A percentile compares a stretch with the other conserved stretches of the same genome.
Conservation (phyloP, 2,329 filamentous ascomycete species). For the Atkinsonella hypoxylon region DNA sequence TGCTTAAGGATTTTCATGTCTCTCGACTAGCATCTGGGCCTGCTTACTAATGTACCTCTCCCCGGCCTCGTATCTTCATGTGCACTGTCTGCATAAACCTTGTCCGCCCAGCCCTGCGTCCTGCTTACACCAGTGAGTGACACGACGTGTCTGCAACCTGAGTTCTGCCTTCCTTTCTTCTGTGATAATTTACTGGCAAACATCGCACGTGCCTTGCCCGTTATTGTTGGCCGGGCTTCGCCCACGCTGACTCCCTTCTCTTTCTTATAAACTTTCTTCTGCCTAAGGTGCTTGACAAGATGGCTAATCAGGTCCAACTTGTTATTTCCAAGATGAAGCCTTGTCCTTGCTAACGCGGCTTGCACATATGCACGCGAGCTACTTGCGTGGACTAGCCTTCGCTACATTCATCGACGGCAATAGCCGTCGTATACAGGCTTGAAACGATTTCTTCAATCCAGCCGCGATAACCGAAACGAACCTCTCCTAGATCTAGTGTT, state of each 20-base stretch:
- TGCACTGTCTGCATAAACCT: not conserved
- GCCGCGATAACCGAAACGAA: not conserved
- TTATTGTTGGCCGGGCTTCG: conserved; percentile 7
- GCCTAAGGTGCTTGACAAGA: conserved; percentile 9
- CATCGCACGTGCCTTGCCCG: conserved; percentile 4
- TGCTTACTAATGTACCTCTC: too few species aligned
- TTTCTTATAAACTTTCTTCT: not conserved
- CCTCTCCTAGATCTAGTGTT: not conserved
- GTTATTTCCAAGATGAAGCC: conserved; percentile 10
- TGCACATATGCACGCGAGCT: conserved; percentile 2
- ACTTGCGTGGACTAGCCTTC: not conserved
- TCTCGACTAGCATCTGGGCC: too few species aligned
- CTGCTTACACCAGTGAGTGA: not conserved
- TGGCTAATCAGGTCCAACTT: conserved; percentile 12
- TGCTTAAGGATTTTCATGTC: too few species aligned
- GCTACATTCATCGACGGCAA: conserved; percentile 1
- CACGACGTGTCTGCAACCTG: too few species aligned
- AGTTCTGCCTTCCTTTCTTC: not conserved
- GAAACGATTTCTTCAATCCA: not conserved
- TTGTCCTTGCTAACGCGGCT: conserved; percentile 10
- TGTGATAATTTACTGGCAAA: not conserved
- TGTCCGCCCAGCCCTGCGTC: not conserved
- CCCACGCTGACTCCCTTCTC: not conserved
- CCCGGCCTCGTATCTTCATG: not conserved
- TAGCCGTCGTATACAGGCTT: not conserved